Percentiles rank a stretch among this genome's conserved stretches.
Conservation (phyloP, 768 basidiomycete species). For the Rhizopogon vulgaris region DNA sequence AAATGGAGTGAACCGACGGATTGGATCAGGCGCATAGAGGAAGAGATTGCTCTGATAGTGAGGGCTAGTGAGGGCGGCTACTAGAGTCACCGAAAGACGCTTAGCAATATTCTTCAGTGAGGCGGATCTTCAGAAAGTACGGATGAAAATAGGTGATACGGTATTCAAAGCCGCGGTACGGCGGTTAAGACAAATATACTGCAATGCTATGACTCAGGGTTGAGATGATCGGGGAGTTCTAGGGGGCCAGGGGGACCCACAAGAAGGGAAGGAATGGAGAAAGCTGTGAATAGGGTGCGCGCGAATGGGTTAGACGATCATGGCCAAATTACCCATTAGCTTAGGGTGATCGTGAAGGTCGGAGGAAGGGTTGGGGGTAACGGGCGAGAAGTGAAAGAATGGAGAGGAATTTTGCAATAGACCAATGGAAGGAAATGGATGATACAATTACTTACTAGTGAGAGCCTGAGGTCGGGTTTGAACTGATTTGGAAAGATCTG, state of each 20-base stretch:
- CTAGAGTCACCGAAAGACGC: conserved; percentile 9
- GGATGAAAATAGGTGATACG: neutral
- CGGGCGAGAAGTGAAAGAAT: conserved; percentile 12
- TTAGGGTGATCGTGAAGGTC: neutral
- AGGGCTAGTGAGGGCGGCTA: conserved; percentile 4
- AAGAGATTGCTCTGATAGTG: conserved; percentile 1
- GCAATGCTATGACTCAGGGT: conserved; percentile 13
- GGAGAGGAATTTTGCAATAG: neutral
- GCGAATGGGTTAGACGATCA: conserved; percentile 12
- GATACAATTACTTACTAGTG: neutral
- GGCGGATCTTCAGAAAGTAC: conserved; percentile 23
- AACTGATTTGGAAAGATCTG: neutral
- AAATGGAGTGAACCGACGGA: neutral
- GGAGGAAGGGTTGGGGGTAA: conserved; percentile 18
- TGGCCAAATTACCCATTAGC: neutral
- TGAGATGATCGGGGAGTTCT: conserved; percentile 7
- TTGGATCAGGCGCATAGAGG: conserved; percentile 3
- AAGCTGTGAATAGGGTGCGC: conserved; percentile 23
- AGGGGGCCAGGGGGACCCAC: conserved; percentile 1
- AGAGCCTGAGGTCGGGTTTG: conserved; percentile 1
- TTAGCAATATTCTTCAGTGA: conserved; percentile 12
- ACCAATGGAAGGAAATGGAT: conserved; percentile 2
- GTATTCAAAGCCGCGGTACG: conserved; percentile 24
- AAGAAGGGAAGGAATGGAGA: conserved; percentile 2
- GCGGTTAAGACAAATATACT: conserved; percentile 5